phyloP scores from a whole-genome alignment of 2,329 filamentous ascomycete species.

The Exophiala xenobiotica region DNA sequence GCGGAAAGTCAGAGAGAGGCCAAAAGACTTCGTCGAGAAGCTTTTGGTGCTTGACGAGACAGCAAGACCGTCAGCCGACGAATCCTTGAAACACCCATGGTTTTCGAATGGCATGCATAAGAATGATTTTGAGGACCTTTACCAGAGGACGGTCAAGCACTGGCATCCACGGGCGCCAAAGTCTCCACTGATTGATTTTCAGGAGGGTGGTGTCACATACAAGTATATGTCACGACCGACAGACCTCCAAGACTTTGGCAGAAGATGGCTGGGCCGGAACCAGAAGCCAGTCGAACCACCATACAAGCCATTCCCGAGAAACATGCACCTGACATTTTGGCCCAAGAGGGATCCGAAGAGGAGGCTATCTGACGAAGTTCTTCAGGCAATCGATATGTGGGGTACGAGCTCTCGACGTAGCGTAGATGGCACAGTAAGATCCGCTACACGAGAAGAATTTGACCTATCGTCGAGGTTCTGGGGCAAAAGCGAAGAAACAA shows the following conservation, averaged over 20 bases:
- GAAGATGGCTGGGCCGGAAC: conserved; percentile 9
- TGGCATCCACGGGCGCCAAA: conserved; percentile 48
- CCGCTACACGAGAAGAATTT: background rate
- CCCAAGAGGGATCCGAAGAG: conserved; percentile 11
- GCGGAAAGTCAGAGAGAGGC: conserved; percentile 42
- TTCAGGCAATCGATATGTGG: conserved; percentile 14
- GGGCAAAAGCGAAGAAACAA: background rate
- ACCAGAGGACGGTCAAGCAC: conserved; percentile 47
- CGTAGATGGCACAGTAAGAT: background rate
- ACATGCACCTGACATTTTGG: conserved; percentile 24
- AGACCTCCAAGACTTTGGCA: conserved; percentile 10
- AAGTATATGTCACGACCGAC: conserved; percentile 11
- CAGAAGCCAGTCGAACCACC: conserved; percentile 25
- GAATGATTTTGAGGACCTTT: conserved; percentile 50
- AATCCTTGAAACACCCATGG: conserved; percentile 57
- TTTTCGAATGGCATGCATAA: conserved; percentile 53
- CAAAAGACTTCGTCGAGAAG: conserved; percentile 54
- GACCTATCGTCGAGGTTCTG: background rate
- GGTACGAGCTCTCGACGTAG: conserved; percentile 3
- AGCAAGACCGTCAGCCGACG: conserved; percentile 51
- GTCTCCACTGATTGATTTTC: conserved; percentile 21
- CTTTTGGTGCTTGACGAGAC: conserved; percentile 53
- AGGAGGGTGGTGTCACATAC: conserved; percentile 12
- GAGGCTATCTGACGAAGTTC: conserved; percentile 16
- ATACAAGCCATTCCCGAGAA: conserved; percentile 33